Evolutionary conservation across 139 green algal genomes (phyloP).

Genomic region (Helicosporidium sp.): DNA sequence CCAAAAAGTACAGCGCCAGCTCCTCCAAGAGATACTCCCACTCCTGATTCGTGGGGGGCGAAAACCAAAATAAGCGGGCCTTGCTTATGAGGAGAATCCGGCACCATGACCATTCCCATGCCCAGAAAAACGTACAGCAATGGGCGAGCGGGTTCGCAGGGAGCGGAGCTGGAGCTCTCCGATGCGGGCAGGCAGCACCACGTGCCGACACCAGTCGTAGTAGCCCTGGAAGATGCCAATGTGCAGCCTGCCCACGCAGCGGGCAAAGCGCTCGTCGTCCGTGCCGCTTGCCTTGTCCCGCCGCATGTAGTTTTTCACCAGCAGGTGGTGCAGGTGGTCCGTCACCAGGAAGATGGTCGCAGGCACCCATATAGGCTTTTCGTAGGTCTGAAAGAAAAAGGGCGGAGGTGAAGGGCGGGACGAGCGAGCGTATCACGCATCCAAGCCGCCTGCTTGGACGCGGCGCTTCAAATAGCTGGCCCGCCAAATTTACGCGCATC

Average conservation of each 20-base stretch:
- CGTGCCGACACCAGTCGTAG: constrained; percentile 22
- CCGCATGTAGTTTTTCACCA: constrained; percentile 45
- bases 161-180: constrained; percentile 6
- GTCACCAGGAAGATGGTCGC: constrained; percentile 47
- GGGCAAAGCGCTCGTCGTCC: constrained; percentile 18
- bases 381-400: constrained; percentile 3
- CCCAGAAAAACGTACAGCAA: background rate
- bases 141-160: too few species aligned
- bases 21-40: constrained; percentile 33
- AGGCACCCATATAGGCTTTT: constrained; percentile 16
- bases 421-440: too few species aligned
- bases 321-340: constrained; percentile 41
- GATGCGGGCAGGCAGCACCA: constrained; percentile 9
- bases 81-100: too few species aligned
- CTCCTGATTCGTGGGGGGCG: constrained; percentile 1
- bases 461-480: too few species aligned
- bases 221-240: constrained; percentile 38
- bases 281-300: constrained; percentile 15
- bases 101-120: too few species aligned
- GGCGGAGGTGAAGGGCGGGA: background rate
- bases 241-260: constrained; percentile 34
- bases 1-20: constrained; percentile 58
- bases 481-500: background rate
- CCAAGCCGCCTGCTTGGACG: too few species aligned
- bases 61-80: background rate